phyloP scores from a whole-genome alignment of 495 filamentous ascomycete species.

The Daldinia bambusicola region DNA sequence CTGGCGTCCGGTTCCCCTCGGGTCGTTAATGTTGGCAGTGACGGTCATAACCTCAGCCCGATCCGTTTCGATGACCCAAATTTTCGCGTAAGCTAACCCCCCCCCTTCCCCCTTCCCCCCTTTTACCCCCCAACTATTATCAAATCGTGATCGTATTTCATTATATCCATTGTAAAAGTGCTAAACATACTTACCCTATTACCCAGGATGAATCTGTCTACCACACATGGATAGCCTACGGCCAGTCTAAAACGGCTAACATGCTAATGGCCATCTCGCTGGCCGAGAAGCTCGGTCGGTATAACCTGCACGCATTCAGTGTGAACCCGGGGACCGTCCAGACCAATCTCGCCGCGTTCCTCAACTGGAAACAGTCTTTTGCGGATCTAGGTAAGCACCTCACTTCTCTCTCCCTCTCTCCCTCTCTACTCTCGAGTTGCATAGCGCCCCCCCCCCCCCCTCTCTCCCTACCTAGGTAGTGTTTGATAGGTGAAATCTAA shows the following conservation, averaged over 20 bases:
- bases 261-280: constrained; percentile 57
- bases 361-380: constrained; percentile 14
- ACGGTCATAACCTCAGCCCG: constrained; percentile 54
- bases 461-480: no score
- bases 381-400: constrained; percentile 21
- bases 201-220: constrained; percentile 32
- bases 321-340: constrained; percentile 53
- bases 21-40: constrained; percentile 46
- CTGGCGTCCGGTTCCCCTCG: constrained; percentile 48
- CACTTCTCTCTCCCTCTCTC: neutral
- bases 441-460: no score
- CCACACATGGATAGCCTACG: constrained; percentile 49
- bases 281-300: constrained; percentile 47
- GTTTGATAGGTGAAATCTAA: neutral
- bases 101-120: neutral
- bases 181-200: neutral
- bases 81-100: constrained; percentile 44
- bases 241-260: constrained; percentile 61
- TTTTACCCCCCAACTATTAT: neutral
- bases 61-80: constrained; percentile 59
- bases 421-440: no score
- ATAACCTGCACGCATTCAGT: constrained; percentile 44
- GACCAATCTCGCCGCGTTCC: constrained; percentile 36
- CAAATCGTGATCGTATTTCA: neutral
- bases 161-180: neutral